Evolutionary conservation across 2,329 filamentous ascomycete species (phyloP).

Genomic region (Penicillium sp.): DNA sequence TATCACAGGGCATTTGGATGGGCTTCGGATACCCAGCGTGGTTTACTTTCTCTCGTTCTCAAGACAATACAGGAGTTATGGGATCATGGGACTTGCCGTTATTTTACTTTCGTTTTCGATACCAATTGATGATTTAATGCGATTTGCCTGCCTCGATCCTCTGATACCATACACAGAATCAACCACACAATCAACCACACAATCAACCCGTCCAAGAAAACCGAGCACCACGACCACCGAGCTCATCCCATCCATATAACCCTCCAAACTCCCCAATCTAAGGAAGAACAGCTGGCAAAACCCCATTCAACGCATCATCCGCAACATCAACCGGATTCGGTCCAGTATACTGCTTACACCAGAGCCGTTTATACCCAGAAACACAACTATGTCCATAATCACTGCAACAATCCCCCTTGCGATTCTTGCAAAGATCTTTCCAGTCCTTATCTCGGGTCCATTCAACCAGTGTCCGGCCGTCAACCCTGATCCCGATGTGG

Average conservation of each 20-base stretch:
- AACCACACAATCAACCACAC: background rate
- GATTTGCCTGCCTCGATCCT: background rate
- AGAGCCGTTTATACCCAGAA: constrained; percentile 22
- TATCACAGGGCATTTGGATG: background rate
- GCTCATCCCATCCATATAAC: background rate
- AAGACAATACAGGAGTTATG: constrained; percentile 9
- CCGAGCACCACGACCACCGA: background rate
- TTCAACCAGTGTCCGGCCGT: constrained; percentile 18
- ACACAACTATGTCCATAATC: constrained; percentile 16
- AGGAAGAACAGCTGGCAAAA: constrained; percentile 7
- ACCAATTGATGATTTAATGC: constrained; percentile 12
- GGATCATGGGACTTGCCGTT: background rate
- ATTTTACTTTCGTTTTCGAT: constrained; percentile 6
- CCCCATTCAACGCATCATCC: constrained; percentile 11
- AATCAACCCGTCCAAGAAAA: background rate
- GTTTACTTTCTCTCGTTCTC: background rate
- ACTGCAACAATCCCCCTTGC: constrained; percentile 16
- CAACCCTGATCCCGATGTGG: constrained; percentile 12
- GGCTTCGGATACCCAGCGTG: constrained; percentile 20
- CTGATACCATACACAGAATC: background rate
- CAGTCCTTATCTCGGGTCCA: constrained; percentile 14
- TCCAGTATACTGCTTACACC: constrained; percentile 19
- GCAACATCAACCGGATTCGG: constrained; percentile 6
- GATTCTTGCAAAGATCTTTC: constrained; percentile 13
- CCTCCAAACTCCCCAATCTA: background rate